phyloP scores from a whole-genome alignment of 2,329 filamentous ascomycete genomes.

The Cordyceps farinosa region DNA sequence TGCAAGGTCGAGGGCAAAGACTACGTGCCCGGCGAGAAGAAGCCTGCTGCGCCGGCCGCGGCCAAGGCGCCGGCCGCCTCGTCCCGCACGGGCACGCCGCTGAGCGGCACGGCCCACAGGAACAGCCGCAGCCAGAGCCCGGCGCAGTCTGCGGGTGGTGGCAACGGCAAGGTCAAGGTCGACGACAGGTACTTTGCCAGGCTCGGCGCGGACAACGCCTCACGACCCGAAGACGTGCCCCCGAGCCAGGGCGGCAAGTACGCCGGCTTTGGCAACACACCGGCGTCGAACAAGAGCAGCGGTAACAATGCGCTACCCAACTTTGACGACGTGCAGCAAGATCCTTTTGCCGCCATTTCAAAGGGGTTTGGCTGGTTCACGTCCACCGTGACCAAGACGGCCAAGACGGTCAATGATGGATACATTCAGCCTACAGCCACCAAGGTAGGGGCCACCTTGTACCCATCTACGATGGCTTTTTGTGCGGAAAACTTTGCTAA shows the following conservation, averaged over 20 bases:
- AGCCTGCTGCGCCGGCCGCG: conserved; percentile 30
- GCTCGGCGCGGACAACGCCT: conserved; percentile 79
- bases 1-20: conserved; percentile 85
- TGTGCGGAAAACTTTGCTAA: no score
- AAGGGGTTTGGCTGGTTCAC: conserved; percentile 96
- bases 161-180: conserved; percentile 54
- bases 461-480: no score
- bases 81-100: conserved; percentile 34
- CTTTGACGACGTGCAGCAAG: conserved; percentile 85
- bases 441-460: conserved; percentile 52
- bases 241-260: conserved; percentile 94
- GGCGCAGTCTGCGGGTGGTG: conserved; percentile 24
- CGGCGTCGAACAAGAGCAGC: conserved; percentile 48
- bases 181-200: conserved; percentile 89
- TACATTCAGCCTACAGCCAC: conserved; percentile 92
- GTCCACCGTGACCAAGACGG: conserved; percentile 81
- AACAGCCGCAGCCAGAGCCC: conserved; percentile 41
- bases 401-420: conserved; percentile 84
- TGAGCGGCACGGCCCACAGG: conserved; percentile 41
- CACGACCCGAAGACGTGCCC: conserved; percentile 67
- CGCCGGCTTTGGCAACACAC: conserved; percentile 79
- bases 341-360: conserved; percentile 81
- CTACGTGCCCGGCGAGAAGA: conserved; percentile 72
- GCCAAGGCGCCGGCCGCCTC: conserved; percentile 29
- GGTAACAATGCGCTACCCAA: conserved; percentile 54